A percentile compares a stretch with the other conserved stretches of the same genome.
Conservation (phyloP, 129 eudicot species). For the Heracleum sosnowskyi region DNA sequence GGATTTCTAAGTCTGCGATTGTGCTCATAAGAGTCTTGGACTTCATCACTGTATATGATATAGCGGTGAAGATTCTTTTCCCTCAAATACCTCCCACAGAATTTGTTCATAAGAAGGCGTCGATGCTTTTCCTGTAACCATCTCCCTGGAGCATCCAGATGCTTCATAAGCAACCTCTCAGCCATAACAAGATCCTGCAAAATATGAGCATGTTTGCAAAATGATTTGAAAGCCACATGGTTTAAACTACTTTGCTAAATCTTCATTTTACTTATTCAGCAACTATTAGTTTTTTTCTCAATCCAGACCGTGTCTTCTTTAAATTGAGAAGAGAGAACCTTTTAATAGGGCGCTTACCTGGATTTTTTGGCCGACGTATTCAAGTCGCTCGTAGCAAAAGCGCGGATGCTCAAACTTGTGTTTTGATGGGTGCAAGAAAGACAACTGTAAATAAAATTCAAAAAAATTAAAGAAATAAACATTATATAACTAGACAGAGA, state of each 20-base stretch:
- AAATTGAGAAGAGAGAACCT: not conserved
- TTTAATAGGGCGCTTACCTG: constrained; percentile 39
- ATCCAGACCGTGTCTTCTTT: not conserved
- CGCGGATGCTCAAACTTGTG: constrained; percentile 93
- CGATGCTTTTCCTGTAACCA: constrained; percentile 86
- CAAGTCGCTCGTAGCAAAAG: constrained; percentile 85
- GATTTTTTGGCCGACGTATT: constrained; percentile 89
- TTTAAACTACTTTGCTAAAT: not conserved
- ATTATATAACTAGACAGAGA: not conserved
- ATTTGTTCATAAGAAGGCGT: constrained; percentile 77
- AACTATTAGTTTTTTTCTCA: not conserved
- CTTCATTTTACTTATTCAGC: not conserved
- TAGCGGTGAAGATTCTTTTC: constrained; percentile 86
- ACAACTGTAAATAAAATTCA: constrained; percentile 42
- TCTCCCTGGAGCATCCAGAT: constrained; percentile 92
- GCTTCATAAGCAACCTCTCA: constrained; percentile 95
- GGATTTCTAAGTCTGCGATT: constrained; percentile 93
- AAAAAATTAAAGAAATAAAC: not conserved
- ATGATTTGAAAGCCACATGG: not conserved
- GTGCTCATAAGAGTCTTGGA: constrained; percentile 85
- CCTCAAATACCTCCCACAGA: constrained; percentile 85
- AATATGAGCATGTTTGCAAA: constrained; percentile 2
- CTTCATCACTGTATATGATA: constrained; percentile 76
- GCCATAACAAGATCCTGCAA: constrained; percentile 99
- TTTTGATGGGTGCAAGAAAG: constrained; percentile 88